These are phyloP conservation scores for Geotrichum aggregatum DNA, from an alignment of 1,139 yeast genomes.

Conservation along the genomic window DNA sequence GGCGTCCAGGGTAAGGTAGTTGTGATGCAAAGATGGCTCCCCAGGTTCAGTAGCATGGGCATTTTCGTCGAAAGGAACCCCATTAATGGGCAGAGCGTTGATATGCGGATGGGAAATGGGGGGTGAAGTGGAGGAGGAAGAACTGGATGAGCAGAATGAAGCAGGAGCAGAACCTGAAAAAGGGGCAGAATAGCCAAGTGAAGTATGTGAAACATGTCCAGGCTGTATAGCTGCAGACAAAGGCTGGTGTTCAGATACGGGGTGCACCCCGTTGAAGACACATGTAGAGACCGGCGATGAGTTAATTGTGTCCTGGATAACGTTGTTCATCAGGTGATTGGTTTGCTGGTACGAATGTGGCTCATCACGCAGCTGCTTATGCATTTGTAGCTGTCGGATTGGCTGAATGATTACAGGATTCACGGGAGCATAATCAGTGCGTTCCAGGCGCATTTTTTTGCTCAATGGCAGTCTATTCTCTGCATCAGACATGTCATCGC, in stretches of 20 bases:
- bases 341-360: background rate
- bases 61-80: too few relatives aligned
- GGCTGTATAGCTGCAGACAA: too few relatives aligned
- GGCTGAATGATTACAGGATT: background rate
- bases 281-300: too few relatives aligned
- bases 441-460: background rate
- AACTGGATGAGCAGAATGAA: constrained; percentile 2
- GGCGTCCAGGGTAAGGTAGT: too few relatives aligned
- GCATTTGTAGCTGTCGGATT: background rate
- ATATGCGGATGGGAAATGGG: background rate
- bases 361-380: background rate
- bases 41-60: too few relatives aligned
- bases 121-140: background rate
- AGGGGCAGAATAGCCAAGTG: too few relatives aligned
- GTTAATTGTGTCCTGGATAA: too few relatives aligned
- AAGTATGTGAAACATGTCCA: too few relatives aligned
- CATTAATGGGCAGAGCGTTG: background rate
- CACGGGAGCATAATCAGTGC: background rate
- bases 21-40: too few relatives aligned
- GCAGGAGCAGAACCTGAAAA: background rate
- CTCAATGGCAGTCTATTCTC: background rate
- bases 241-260: too few relatives aligned
- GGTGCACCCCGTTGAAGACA: too few relatives aligned
- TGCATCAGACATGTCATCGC: background rate
- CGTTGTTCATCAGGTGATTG: too few relatives aligned